Percentiles rank a stretch among this genome's conserved stretches.
Conservation (phyloP, 768 basidiomycete species). For the Tulasnella sp. region DNA sequence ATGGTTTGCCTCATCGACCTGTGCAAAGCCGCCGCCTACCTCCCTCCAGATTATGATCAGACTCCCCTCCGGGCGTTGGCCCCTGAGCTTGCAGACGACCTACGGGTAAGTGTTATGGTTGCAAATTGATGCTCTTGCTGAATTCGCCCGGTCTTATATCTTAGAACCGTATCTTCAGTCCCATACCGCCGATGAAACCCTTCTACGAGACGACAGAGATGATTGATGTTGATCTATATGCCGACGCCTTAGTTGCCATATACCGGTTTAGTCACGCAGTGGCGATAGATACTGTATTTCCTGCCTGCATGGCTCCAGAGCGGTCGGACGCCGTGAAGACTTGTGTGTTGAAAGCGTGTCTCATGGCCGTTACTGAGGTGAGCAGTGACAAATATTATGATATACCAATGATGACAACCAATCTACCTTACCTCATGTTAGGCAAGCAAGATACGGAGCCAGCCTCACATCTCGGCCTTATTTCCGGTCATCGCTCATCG, state of each 20-base stretch:
- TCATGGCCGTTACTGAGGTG: constrained; percentile 61
- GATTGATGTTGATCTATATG: constrained; percentile 64
- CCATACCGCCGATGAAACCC: constrained; percentile 31
- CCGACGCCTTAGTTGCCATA: constrained; percentile 60
- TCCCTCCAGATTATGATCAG: constrained; percentile 43
- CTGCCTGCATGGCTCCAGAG: constrained; percentile 59
- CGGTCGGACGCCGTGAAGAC: constrained; percentile 74
- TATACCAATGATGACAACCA: neutral
- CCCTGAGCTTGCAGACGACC: constrained; percentile 64
- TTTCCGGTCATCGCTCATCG: constrained; percentile 33
- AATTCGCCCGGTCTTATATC: constrained; percentile 12
- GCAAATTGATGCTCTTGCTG: neutral
- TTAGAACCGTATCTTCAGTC: constrained; percentile 26
- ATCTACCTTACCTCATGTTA: neutral
- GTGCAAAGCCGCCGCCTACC: constrained; percentile 55
- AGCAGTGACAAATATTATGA: constrained; percentile 13
- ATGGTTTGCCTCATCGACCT: constrained; percentile 68
- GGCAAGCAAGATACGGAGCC: constrained; percentile 3
- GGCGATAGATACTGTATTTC: constrained; percentile 51
- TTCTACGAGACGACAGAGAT: constrained; percentile 67
- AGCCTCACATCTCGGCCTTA: constrained; percentile 1
- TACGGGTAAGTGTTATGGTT: constrained; percentile 57
- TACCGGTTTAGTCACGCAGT: constrained; percentile 59
- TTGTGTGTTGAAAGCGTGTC: constrained; percentile 59
- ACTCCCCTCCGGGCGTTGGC: constrained; percentile 52